These are phyloP conservation scores for Fusarium illudens DNA, from an alignment of 2,329 filamentous ascomycete genomes.

Conservation along the genomic window DNA sequence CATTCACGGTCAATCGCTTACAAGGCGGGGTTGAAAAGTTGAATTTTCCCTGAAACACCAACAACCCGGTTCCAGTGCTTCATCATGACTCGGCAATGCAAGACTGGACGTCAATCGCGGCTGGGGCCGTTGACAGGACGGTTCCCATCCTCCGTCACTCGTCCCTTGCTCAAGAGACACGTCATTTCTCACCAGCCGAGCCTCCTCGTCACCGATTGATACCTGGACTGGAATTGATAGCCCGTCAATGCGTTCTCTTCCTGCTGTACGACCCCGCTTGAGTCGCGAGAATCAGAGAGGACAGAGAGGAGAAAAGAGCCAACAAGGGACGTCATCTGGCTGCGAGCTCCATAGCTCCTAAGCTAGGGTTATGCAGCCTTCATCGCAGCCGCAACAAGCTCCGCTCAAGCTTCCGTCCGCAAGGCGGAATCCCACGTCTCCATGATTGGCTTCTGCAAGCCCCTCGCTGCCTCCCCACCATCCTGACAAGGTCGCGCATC, in stretches of 20 bases:
- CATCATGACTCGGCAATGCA: constrained; percentile 28
- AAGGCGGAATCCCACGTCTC: constrained; percentile 19
- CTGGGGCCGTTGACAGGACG: constrained; percentile 3
- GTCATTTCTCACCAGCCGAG: constrained; percentile 33
- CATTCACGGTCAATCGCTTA: constrained; percentile 15
- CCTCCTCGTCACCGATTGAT: constrained; percentile 33
- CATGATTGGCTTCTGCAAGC: constrained; percentile 30
- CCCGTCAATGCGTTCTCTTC: constrained; percentile 19
- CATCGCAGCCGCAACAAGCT: constrained; percentile 21
- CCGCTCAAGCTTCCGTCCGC: constrained; percentile 19
- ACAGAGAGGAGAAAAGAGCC: constrained; percentile 31
- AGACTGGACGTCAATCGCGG: constrained; percentile 8
- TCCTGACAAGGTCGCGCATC: constrained; percentile 25
- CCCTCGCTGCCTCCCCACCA: constrained; percentile 31
- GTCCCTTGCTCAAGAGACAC: constrained; percentile 30
- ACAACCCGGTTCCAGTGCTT: constrained; percentile 16
- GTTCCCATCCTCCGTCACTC: constrained; percentile 19
- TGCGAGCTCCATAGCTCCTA: constrained; percentile 15
- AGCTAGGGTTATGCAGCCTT: constrained; percentile 10
- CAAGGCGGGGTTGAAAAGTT: constrained; percentile 10
- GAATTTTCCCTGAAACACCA: constrained; percentile 29
- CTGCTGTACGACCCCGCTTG: background rate
- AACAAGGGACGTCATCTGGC: constrained; percentile 31
- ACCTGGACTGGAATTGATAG: constrained; percentile 31
- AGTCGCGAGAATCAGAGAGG: background rate